Evolutionary conservation across 2,329 filamentous ascomycete species (phyloP), one percentile per base, ranked within the genome.

Genomic region (Neopestalotiopsis rosae): DNA sequence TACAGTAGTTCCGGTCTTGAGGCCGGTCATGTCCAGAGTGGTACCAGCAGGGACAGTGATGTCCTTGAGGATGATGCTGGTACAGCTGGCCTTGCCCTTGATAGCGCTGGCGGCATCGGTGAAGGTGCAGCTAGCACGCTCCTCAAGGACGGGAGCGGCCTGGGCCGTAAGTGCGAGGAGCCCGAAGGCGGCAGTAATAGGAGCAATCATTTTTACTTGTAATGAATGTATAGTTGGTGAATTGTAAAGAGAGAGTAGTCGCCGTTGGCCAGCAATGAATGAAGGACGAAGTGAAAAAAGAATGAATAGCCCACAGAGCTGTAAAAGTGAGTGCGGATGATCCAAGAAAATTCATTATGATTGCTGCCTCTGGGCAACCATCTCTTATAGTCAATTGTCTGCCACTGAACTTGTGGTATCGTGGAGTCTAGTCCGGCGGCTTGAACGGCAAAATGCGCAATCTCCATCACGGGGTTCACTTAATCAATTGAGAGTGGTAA

Each of bases 21-120:
- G 81, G 24, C 81, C 79, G 10, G 87, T 88, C 70, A 91, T 76
- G 74, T 91, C 87, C 3, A 91, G 83, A 2, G 88, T 90, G 6
- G 80, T 80, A 28, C 88, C 88, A 5, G 88, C 84, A 5, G 89
- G 89, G 14, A 91, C 88, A 20, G 79, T 79, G 61, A 91, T 83
- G 72, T 82, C 81, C 68, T 82, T 83, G 24, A 91, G 79, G 24
- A 84, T 77, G 70, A 91, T 89, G 64, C 80, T 84, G 12, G 86
- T 80, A 78, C 89, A 91, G 13, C 81, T 81, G 7, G 76, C 73
- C 78, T 88, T 87, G 73, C 81, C 81, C 69, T 81, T 81, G 70
- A 79, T 84, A 58, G 85, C 86, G 4, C 81, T 74, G 5, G 83
- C 81, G 64, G 85, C 83, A 65, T 84, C 82, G 52, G 83, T 87